A percentile compares a stretch with the other conserved stretches of the same genome.
Evolutionary conservation across 148 eudicot genomes (phyloP).

Genomic region (Euryodendron excelsum): DNA sequence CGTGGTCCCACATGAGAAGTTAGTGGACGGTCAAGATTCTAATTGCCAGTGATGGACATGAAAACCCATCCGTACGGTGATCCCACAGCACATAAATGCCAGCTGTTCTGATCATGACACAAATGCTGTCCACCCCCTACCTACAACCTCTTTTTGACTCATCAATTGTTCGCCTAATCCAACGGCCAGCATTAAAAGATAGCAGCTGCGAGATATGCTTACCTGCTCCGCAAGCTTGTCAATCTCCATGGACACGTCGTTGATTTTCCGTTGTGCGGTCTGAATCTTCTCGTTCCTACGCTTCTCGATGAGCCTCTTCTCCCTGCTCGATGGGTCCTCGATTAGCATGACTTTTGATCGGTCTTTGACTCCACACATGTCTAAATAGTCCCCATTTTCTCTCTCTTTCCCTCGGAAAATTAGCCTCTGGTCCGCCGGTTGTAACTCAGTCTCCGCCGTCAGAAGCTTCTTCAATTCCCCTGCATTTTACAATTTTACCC

Average conservation of each 20-base stretch:
- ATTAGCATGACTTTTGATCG: constrained; percentile 40
- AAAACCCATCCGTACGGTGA: background rate
- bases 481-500: constrained; percentile 3
- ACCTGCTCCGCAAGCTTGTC: constrained; percentile 50
- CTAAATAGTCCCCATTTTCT: constrained; percentile 39
- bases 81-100: background rate
- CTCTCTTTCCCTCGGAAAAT: constrained; percentile 44
- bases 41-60: background rate
- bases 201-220: background rate
- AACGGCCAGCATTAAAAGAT: no score
- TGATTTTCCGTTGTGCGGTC: constrained; percentile 15
- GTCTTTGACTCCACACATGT: constrained; percentile 47
- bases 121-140: no score
- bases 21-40: constrained; percentile 2
- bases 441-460: constrained; percentile 38
- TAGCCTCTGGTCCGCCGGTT: constrained; percentile 44
- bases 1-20: background rate
- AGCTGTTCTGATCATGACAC: background rate
- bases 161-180: no score
- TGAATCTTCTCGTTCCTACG: constrained; percentile 19
- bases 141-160: no score
- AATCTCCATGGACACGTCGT: constrained; percentile 32
- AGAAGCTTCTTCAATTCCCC: constrained; percentile 54
- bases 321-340: constrained; percentile 45
- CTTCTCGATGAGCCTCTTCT: constrained; percentile 41